phyloP scores from a whole-genome alignment of 805 yeast species.

The Wickerhamomyces alni region DNA sequence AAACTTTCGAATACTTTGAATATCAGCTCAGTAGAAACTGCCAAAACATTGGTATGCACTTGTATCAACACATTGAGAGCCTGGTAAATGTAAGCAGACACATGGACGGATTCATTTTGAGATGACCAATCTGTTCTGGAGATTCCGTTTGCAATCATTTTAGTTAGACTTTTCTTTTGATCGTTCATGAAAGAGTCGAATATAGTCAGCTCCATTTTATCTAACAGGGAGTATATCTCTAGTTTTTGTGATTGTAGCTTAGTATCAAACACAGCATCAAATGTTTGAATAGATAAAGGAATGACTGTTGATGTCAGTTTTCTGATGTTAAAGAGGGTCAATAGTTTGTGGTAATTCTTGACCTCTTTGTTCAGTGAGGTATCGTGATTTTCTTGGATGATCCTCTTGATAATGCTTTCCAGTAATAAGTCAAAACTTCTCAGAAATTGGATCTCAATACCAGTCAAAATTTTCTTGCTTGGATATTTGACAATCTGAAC shows the following conservation, averaged over 20 bases:
- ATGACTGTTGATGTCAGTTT: constrained; percentile 39
- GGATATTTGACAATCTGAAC: constrained; percentile 32
- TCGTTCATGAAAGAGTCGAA: constrained; percentile 48
- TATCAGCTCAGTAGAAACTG: constrained; percentile 42
- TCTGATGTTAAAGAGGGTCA: constrained; percentile 50
- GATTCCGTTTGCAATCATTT: constrained; percentile 35
- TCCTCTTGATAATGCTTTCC: constrained; percentile 35
- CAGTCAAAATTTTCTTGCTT: constrained; percentile 30
- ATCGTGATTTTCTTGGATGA: constrained; percentile 32
- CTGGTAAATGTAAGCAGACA: constrained; percentile 43
- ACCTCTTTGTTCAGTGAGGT: constrained; percentile 14
- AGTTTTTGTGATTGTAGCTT: constrained; percentile 35
- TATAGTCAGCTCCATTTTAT: constrained; percentile 44
- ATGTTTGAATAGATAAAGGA: constrained; percentile 42
- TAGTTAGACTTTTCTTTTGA: constrained; percentile 35
- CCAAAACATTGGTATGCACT: constrained; percentile 45
- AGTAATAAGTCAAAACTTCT: constrained; percentile 41
- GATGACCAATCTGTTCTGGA: constrained; percentile 38
- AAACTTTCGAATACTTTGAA: constrained; percentile 39
- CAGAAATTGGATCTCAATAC: constrained; percentile 33
- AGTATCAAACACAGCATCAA: constrained; percentile 45
- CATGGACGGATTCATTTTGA: constrained; percentile 24
- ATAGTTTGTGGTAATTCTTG: constrained; percentile 39
- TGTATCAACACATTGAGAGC: constrained; percentile 41
- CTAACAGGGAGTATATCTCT: constrained; percentile 39